Evolutionary conservation across 768 basidiomycete genomes (phyloP).

Genomic region (Rhodotorula paludigena): DNA sequence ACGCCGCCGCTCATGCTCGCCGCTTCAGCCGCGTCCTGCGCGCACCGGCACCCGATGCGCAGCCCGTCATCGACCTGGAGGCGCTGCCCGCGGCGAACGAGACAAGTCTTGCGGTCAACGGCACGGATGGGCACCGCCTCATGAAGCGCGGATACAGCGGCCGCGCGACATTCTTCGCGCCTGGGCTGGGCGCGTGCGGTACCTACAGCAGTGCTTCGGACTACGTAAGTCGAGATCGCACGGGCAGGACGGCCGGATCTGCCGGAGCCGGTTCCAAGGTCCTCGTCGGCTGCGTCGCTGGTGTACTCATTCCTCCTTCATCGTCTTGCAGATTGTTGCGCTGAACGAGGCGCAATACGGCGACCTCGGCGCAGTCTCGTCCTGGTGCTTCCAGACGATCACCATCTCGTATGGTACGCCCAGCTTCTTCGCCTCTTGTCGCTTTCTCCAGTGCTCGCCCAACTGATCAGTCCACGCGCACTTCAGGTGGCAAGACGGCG

Average conservation of each 20-base stretch:
- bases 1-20: not conserved
- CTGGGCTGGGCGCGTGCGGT: constrained; percentile 34
- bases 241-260: too few species aligned
- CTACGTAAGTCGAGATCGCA: constrained; percentile 7
- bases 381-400: constrained; percentile 51
- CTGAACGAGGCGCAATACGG: constrained; percentile 38
- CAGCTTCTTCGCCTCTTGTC: not conserved
- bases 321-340: constrained; percentile 36
- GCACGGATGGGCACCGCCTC: constrained; percentile 10
- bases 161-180: constrained; percentile 22
- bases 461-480: too few species aligned
- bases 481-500: constrained; percentile 27
- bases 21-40: constrained; percentile 7
- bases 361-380: constrained; percentile 29
- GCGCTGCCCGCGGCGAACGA: not conserved
- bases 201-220: constrained; percentile 11
- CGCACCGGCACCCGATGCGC: not conserved
- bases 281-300: too few species aligned
- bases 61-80: constrained; percentile 13
- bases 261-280: too few species aligned
- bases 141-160: constrained; percentile 31
- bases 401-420: constrained; percentile 48
- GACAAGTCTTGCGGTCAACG: not conserved
- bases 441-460: not conserved
- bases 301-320: too few species aligned